Percentiles rank a stretch among this genome's conserved stretches.
These are phyloP conservation scores for Plasmodium chabaudi DNA, from an alignment of 169 alveolate species.

Conservation along the genomic window DNA sequence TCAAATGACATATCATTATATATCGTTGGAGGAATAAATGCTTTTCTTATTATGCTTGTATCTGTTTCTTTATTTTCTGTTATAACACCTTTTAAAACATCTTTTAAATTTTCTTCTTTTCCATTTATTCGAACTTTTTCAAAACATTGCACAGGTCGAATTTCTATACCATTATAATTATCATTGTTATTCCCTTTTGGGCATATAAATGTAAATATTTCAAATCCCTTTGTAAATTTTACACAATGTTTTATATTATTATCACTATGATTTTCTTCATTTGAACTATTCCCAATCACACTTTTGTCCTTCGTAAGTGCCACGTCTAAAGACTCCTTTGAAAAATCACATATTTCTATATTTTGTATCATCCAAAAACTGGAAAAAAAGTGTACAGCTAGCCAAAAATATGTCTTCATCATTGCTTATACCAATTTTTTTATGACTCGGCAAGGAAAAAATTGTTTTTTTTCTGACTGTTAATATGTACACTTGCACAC, in stretches of 20 bases:
- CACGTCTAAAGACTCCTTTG: background rate
- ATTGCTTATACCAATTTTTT: no score
- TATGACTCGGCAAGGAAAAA: no score
- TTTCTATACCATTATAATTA: constrained; percentile 35
- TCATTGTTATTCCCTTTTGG: constrained; percentile 4
- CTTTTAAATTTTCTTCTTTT: constrained; percentile 4
- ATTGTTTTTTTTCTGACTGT: no score
- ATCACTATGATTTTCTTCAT: background rate
- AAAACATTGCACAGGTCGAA: constrained; percentile 33
- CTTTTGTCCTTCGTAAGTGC: background rate
- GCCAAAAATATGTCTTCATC: no score
- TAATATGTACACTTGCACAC: no score
- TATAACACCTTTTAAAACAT: constrained; percentile 22
- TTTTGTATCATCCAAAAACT: background rate
- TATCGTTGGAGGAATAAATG: constrained; percentile 48
- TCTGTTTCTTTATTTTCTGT: constrained; percentile 26
- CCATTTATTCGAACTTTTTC: constrained; percentile 32
- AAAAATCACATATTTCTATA: constrained; percentile 28
- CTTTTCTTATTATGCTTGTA: constrained; percentile 6
- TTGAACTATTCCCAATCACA: background rate
- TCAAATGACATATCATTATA: constrained; percentile 21
- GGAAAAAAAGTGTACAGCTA: background rate
- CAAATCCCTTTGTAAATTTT: constrained; percentile 44
- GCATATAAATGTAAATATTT: constrained; percentile 37
- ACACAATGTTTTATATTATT: constrained; percentile 24